Evolutionary conservation across 2,329 filamentous ascomycete genomes (phyloP).

Genomic region (Lachnellula arida): DNA sequence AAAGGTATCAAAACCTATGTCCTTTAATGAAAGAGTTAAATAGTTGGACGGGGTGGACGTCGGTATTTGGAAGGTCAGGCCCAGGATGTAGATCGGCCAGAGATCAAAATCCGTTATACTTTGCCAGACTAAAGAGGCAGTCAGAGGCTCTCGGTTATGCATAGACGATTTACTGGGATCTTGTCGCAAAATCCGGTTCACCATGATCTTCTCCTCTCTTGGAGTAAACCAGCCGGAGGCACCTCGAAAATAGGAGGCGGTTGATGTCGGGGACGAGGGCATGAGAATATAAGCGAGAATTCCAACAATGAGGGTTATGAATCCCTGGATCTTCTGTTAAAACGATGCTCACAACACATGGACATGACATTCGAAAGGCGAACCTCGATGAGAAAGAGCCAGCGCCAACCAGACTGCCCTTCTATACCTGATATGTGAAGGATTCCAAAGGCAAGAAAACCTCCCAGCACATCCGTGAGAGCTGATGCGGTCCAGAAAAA

Average conservation of each 20-base stretch:
- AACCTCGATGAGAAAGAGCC: conserved; percentile 33
- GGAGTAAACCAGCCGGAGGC: conserved; percentile 59
- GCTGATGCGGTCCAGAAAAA: conserved; percentile 26
- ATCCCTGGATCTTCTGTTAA: conserved; percentile 11
- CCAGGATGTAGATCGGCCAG: conserved; percentile 45
- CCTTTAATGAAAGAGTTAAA: conserved; percentile 53
- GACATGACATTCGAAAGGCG: conserved; percentile 27
- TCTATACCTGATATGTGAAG: conserved; percentile 21
- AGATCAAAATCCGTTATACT: conserved; percentile 48
- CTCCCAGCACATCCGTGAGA: conserved; percentile 20
- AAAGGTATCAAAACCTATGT: conserved; percentile 56
- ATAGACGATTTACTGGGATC: conserved; percentile 45
- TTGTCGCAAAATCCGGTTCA: conserved; percentile 52
- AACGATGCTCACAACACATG: conserved; percentile 7
- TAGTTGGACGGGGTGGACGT: conserved; percentile 45
- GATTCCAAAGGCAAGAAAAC: conserved; percentile 25
- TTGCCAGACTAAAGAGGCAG: conserved; percentile 40
- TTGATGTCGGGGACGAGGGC: conserved; percentile 24
- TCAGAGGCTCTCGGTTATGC: conserved; percentile 48
- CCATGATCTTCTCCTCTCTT: conserved; percentile 56
- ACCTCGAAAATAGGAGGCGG: conserved; percentile 50
- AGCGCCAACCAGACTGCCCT: conserved; percentile 33
- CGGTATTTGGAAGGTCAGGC: conserved; percentile 48
- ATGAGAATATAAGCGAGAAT: conserved; percentile 21
- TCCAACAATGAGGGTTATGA: conserved; percentile 25